Percentiles rank a stretch among this genome's conserved stretches.
Evolutionary conservation across 768 basidiomycete species (phyloP).

Genomic region (Serpula lacrymans): DNA sequence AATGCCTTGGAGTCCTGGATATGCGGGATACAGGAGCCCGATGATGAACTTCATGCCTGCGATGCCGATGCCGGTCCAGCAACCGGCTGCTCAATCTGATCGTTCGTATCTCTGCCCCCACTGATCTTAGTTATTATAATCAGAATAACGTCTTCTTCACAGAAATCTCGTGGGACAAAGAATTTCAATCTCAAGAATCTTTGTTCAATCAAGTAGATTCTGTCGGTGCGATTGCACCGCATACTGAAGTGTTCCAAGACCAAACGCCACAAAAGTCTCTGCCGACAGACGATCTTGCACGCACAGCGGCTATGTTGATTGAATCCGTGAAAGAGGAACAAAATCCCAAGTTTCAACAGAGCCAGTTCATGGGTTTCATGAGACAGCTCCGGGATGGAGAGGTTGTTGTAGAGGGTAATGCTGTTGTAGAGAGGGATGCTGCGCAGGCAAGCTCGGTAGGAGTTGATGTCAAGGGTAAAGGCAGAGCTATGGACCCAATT

Average conservation of each 20-base stretch:
- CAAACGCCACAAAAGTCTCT: conserved; percentile 18
- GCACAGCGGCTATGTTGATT: conserved; percentile 74
- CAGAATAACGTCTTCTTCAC: neutral
- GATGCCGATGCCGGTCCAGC: conserved; percentile 17
- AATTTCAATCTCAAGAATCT: conserved; percentile 57
- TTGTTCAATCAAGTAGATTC: conserved; percentile 27
- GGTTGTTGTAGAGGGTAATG: conserved; percentile 73
- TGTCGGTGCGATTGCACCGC: conserved; percentile 1
- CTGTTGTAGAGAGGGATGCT: conserved; percentile 59
- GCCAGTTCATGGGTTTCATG: conserved; percentile 85
- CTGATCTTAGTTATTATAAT: neutral
- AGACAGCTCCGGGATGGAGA: conserved; percentile 76
- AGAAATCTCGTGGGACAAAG: conserved; percentile 54
- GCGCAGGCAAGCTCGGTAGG: conserved; percentile 7
- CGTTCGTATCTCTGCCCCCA: conserved; percentile 32
- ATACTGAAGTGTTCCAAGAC: conserved; percentile 11
- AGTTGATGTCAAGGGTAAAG: conserved; percentile 67
- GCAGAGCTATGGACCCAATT: conserved; percentile 36
- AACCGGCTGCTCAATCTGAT: conserved; percentile 32
- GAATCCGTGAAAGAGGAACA: conserved; percentile 71
- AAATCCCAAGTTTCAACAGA: conserved; percentile 84
- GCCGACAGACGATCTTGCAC: conserved; percentile 64
- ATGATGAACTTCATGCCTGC: conserved; percentile 30
- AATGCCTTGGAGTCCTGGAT: conserved; percentile 38
- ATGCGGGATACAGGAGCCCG: conserved; percentile 35